A percentile compares a stretch with the other conserved stretches of the same genome.
These are phyloP conservation scores for Diphasiastrum complanatum DNA, from an alignment of 83 land plant genomes.

Conservation along the genomic window DNA sequence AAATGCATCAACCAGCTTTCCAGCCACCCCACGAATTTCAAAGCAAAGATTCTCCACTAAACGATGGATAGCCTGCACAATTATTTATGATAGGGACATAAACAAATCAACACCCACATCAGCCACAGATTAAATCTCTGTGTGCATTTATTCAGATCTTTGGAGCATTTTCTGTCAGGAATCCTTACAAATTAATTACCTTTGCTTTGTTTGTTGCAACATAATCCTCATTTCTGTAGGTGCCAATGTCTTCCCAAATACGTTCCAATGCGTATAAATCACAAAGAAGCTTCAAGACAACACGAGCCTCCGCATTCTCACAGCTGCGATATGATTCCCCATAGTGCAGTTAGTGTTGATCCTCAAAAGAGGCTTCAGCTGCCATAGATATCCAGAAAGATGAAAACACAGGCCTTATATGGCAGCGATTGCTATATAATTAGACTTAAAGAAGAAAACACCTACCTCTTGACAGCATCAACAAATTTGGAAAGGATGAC, in stretches of 20 bases:
- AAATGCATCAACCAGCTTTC: conserved; percentile 76
- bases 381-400: no score
- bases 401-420: background rate
- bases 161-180: no score
- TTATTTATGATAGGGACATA: background rate
- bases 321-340: no score
- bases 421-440: background rate
- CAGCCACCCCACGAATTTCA: conserved; percentile 67
- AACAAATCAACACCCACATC: background rate
- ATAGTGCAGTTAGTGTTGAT: conserved; percentile 5
- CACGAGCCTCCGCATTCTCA: conserved; percentile 53
- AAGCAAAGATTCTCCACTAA: conserved; percentile 72
- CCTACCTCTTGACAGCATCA: conserved; percentile 67
- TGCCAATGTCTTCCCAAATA: conserved; percentile 96
- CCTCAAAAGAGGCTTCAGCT: background rate
- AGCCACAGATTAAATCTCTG: no score
- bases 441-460: background rate
- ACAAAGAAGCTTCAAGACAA: conserved; percentile 70
- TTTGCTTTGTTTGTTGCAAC: conserved; percentile 97
- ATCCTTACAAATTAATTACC: no score
- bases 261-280: conserved; percentile 95
- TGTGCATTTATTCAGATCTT: no score
- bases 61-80: conserved; percentile 77
- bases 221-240: conserved; percentile 87
- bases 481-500: conserved; percentile 83